Evolutionary conservation across 768 basidiomycete species (phyloP), one percentile per base, ranked within the genome.

Genomic region (Boletellus ananas): DNA sequence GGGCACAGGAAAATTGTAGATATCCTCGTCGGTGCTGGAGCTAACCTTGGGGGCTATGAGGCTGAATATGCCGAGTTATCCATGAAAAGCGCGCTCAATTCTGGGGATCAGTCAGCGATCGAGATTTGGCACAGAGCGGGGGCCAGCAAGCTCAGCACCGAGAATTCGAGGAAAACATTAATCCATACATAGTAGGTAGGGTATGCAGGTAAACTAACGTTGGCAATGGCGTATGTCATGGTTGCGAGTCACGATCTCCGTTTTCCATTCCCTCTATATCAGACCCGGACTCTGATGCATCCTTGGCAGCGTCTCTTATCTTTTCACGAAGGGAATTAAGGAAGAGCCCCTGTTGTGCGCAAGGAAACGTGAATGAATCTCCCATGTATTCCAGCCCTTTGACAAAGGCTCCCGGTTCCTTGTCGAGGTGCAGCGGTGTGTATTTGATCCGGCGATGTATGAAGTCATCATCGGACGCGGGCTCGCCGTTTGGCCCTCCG

Each of bases 21-120:
- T 34, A 56, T 78, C 37, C 75, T 94, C 21, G 73, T 87, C 14
- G 80, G 77, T 60, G 83, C 86, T 16, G 91, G 91, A 2, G 89
- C 86, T 35, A 83, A 77, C 45, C 76, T 92, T 20, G 81, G 86
- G 33, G 81, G 86, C 1, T 71, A 70, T n/a, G 74, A 75, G 54
- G 74, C 77, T 20, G 74, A 78, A n/a, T 87, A 81, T 60, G 82
- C 75, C 3, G 65, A 70, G 12, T 66, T 83, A 21, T 76, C 79
- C 7, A 49, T 73, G 16, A 58, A 68, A 43, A 73, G 67, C 52
- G 77, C 74, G 1, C 35, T 61, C 18, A 46, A 55, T 8, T 56
- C 70, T 6, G 72, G 74, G 8, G 77, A 88, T 59, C 66, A 72
- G 52, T 60, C 56, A 17, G 68, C 73, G 5, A 44, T 79, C 34